phyloP scores from a whole-genome alignment of 2,329 filamentous ascomycete genomes.

The Passalora sequoiae region DNA sequence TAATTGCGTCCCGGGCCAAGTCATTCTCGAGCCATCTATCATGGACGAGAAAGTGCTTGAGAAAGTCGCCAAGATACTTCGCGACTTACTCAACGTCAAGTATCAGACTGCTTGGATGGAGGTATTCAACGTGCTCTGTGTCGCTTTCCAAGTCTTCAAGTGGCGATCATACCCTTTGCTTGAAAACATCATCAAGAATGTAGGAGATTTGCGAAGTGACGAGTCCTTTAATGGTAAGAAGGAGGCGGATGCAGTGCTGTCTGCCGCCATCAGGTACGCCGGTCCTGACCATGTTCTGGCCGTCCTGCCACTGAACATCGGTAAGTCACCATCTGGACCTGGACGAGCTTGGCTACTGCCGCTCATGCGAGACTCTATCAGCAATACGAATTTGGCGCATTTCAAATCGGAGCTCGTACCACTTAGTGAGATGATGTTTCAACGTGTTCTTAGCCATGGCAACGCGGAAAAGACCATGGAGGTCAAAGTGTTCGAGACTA shows the following conservation, averaged over 20 bases:
- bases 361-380: conserved; percentile 79
- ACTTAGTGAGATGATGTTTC: conserved; percentile 83
- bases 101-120: conserved; percentile 94
- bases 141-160: conserved; percentile 78
- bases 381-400: conserved; percentile 79
- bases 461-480: conserved; percentile 86
- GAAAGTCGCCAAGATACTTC: conserved; percentile 68
- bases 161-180: conserved; percentile 82
- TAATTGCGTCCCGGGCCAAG: conserved; percentile 78
- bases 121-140: conserved; percentile 80
- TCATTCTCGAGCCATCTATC: conserved; percentile 81
- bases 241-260: conserved; percentile 85
- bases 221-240: conserved; percentile 90
- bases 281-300: conserved; percentile 78
- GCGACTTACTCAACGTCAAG: conserved; percentile 75
- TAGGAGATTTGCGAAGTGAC: conserved; percentile 83
- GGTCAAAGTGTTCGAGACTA: conserved; percentile 93
- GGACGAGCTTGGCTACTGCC: conserved; percentile 94
- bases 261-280: conserved; percentile 82
- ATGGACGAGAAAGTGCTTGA: conserved; percentile 88
- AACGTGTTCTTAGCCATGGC: conserved; percentile 78
- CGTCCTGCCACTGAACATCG: conserved; percentile 80
- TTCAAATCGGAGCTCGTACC: conserved; percentile 84
- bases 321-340: conserved; percentile 65
- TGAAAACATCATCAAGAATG: conserved; percentile 65